Conservation (phyloP, 441 rosid species). For the Corymbia calophylla region DNA sequence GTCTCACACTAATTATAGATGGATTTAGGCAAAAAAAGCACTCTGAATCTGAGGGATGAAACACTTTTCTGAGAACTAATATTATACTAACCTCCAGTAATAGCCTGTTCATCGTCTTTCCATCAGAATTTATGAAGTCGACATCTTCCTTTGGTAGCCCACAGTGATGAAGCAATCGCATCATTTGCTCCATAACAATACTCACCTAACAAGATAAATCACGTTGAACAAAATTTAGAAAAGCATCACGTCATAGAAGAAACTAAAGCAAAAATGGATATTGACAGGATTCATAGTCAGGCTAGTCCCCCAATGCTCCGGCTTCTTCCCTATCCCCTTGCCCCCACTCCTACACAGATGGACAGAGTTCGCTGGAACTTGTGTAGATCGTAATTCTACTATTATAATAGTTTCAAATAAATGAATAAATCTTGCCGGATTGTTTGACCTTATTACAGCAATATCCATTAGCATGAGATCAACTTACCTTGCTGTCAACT, state of each 20-base stretch:
- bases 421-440: not conserved
- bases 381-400: not conserved
- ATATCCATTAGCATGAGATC: not conserved
- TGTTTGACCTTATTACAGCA: not conserved
- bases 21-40: not conserved
- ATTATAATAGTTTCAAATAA: not conserved
- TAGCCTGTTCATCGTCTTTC: slow-evolving; percentile 84
- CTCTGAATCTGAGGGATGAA: not conserved
- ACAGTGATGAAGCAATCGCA: slow-evolving; percentile 77
- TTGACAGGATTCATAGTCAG: not conserved
- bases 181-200: slow-evolving; percentile 98
- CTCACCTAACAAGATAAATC: slow-evolving; percentile 47
- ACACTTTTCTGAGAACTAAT: not conserved
- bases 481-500: slow-evolving; percentile 89
- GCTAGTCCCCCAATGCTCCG: not conserved
- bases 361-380: not conserved
- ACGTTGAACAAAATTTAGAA: not conserved
- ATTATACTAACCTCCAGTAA: slow-evolving; percentile 63
- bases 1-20: not conserved
- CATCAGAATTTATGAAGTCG: slow-evolving; percentile 91
- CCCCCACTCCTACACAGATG: not conserved
- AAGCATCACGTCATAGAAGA: not conserved
- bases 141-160: slow-evolving; percentile 88
- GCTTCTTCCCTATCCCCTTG: not conserved
- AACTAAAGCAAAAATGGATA: not conserved